These are phyloP conservation scores for Saprolegnia parasitica DNA, from an alignment of 352 stramenopile species.

Conservation along the genomic window DNA sequence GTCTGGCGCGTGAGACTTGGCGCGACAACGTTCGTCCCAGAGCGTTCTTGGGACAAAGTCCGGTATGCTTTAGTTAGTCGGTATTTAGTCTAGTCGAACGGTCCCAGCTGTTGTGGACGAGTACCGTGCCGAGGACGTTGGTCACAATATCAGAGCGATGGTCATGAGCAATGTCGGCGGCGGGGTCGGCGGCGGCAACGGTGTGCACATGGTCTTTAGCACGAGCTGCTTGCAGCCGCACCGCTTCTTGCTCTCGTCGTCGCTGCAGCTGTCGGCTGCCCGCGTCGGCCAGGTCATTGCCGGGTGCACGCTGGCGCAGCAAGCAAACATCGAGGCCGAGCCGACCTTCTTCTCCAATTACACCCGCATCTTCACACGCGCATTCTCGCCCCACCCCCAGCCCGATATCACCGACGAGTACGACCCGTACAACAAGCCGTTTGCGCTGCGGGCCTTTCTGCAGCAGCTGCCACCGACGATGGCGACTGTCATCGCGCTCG, in stretches of 20 bases:
- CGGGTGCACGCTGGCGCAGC: constrained; percentile 37
- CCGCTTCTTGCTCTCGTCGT: constrained; percentile 38
- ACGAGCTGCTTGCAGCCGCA: constrained; percentile 44
- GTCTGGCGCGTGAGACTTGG: too few species aligned
- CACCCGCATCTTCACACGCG: constrained; percentile 43
- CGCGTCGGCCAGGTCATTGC: constrained; percentile 43
- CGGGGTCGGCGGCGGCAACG: too few species aligned
- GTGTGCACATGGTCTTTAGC: constrained; percentile 50
- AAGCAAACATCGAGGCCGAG: constrained; percentile 32
- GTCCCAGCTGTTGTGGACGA: too few species aligned
- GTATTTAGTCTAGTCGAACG: too few species aligned
- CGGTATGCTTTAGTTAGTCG: too few species aligned
- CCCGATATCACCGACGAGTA: constrained; percentile 43
- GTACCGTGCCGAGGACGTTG: too few species aligned
- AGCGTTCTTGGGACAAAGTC: too few species aligned
- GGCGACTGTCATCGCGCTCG: neutral
- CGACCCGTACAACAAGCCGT: constrained; percentile 43
- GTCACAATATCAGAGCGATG: too few species aligned
- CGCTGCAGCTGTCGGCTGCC: constrained; percentile 44
- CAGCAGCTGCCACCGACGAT: neutral
- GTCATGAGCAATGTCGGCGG: too few species aligned
- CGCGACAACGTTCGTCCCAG: too few species aligned
- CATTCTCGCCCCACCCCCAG: constrained; percentile 41
- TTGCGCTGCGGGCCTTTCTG: constrained; percentile 1
- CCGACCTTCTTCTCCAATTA: constrained; percentile 53